Evolutionary conservation across 352 stramenopile genomes (phyloP).

Genomic region (Detonula confervacea): DNA sequence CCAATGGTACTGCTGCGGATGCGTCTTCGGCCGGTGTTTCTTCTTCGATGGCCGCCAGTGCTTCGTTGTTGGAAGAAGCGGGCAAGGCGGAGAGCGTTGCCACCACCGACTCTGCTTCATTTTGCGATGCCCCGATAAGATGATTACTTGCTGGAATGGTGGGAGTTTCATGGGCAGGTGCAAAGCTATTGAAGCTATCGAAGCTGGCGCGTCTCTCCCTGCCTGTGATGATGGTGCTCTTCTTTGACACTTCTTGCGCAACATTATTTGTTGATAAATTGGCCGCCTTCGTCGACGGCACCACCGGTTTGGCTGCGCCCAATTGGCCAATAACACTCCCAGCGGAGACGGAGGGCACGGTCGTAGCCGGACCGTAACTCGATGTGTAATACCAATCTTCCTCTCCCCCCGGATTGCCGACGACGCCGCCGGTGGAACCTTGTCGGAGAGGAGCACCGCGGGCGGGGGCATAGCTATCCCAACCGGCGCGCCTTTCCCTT

Average conservation of each 20-base stretch:
- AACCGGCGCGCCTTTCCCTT: neutral
- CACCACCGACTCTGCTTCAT: neutral
- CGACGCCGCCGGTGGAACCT: neutral
- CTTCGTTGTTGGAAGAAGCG: neutral
- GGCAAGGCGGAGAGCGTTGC: neutral
- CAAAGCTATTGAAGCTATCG: neutral
- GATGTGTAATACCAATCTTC: neutral
- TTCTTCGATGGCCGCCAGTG: too few relatives aligned
- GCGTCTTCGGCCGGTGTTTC: too few relatives aligned
- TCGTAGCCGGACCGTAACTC: neutral
- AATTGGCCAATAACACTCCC: too few relatives aligned
- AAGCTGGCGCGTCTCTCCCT: neutral
- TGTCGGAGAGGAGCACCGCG: neutral
- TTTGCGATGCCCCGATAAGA: neutral
- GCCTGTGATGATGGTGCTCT: neutral
- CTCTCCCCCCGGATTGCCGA: neutral
- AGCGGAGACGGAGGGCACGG: neutral
- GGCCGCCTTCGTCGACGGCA: too few relatives aligned
- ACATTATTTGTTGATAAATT: neutral
- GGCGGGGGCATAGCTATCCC: neutral
- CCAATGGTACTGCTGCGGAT: constrained; percentile 56
- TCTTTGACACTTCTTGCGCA: neutral
- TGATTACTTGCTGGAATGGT: neutral
- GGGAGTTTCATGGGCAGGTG: neutral
- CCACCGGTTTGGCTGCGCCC: neutral